phyloP scores from a whole-genome alignment of 306 rosid species.

The Rosa rugosa region DNA sequence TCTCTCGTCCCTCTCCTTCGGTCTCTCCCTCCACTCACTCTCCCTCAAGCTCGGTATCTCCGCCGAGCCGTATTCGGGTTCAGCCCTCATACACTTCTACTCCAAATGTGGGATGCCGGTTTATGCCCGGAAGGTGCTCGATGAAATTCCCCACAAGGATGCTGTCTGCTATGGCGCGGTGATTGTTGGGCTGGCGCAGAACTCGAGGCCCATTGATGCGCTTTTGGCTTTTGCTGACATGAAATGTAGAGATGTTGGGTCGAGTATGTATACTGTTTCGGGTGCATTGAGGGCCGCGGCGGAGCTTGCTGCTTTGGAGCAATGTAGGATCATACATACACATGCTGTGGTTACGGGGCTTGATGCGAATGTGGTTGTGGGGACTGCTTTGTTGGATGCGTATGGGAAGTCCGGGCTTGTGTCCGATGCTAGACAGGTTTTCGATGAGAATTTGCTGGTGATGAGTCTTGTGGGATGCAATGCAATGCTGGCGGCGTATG shows the following conservation, averaged over 20 bases:
- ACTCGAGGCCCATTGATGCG: slow-evolving; percentile 44
- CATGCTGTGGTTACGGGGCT: slow-evolving; percentile 58
- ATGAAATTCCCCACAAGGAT: slow-evolving; percentile 60
- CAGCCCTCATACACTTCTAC: slow-evolving; percentile 65
- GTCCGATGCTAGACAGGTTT: slow-evolving; percentile 63
- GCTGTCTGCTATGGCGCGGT: slow-evolving; percentile 66
- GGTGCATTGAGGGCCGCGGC: slow-evolving; percentile 69
- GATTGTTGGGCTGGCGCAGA: slow-evolving; percentile 76
- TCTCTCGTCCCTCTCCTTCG: slow-evolving; percentile 50
- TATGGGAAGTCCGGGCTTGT: slow-evolving; percentile 79
- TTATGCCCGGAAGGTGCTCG: slow-evolving; percentile 58
- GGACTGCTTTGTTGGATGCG: slow-evolving; percentile 61
- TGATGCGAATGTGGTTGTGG: slow-evolving; percentile 50
- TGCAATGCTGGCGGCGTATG: slow-evolving; percentile 79
- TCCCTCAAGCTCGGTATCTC: slow-evolving; percentile 57
- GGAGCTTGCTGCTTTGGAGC: slow-evolving; percentile 74
- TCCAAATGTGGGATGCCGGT: slow-evolving; percentile 47
- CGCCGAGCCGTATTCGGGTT: slow-evolving; percentile 51
- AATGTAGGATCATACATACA: slow-evolving; percentile 62
- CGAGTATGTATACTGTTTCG: slow-evolving; percentile 59
- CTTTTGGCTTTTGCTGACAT: slow-evolving; percentile 48
- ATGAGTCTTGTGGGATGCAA: slow-evolving; percentile 81
- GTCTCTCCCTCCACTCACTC: slow-evolving; percentile 64
- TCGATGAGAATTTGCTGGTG: slow-evolving; percentile 40
- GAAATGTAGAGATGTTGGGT: slow-evolving; percentile 42